These are phyloP conservation scores for Leccinum solheimii DNA, from an alignment of 1,284 basidiomycete genomes.

Conservation along the genomic window DNA sequence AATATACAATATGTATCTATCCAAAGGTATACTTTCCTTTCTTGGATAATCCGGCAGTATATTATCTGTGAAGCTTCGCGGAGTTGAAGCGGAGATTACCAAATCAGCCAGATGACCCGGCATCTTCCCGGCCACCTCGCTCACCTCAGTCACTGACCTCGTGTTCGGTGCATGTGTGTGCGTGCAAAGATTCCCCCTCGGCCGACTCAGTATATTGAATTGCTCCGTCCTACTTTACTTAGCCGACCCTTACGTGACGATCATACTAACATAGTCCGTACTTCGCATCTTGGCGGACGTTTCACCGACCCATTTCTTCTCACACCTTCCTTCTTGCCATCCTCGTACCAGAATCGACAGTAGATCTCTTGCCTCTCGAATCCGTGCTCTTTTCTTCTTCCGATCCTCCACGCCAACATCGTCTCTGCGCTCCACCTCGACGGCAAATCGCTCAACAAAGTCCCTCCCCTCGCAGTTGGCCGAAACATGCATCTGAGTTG, in stretches of 20 bases:
- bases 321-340: constrained; percentile 18
- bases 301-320: constrained; percentile 6
- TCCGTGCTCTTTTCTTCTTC: constrained; percentile 7
- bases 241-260: neutral
- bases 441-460: constrained; percentile 3
- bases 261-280: constrained; percentile 4
- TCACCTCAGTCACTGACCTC: constrained; percentile 16
- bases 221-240: neutral
- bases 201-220: neutral
- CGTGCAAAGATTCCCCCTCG: constrained; percentile 14
- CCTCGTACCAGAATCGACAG: neutral
- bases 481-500: constrained; percentile 16
- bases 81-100: constrained; percentile 27
- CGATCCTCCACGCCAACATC: constrained; percentile 19
- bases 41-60: constrained; percentile 18
- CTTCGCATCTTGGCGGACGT: neutral
- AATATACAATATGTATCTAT: constrained; percentile 19
- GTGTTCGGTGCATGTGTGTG: constrained; percentile 14
- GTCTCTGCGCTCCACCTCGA: neutral
- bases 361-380: neutral
- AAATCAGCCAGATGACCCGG: constrained; percentile 13
- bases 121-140: constrained; percentile 7
- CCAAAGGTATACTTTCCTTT: constrained; percentile 18
- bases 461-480: neutral
- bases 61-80: constrained; percentile 21